Percentiles rank a stretch among this genome's conserved stretches.
Evolutionary conservation across 2,329 filamentous ascomycete species (phyloP).

Genomic region (Coniochaeta sp.): DNA sequence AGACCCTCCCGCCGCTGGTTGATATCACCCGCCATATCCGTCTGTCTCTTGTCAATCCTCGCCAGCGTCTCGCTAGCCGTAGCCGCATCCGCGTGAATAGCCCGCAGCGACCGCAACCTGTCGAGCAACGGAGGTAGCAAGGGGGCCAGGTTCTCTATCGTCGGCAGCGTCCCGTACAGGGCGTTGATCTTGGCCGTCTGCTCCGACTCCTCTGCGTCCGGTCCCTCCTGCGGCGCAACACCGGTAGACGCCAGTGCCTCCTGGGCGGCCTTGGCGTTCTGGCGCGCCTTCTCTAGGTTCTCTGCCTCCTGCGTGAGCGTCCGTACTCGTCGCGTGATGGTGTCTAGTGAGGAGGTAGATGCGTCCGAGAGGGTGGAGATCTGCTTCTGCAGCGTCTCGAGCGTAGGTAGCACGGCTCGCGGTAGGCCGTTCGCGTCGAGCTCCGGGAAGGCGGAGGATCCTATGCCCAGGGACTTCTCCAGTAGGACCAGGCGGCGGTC

Average conservation of each 20-base stretch:
- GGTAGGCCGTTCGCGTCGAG: constrained; percentile 48
- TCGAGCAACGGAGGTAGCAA: constrained; percentile 81
- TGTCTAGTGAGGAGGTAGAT: constrained; percentile 65
- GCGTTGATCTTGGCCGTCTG: constrained; percentile 84
- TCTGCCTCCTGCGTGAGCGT: constrained; percentile 68
- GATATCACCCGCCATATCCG: constrained; percentile 76
- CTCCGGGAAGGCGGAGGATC: constrained; percentile 59
- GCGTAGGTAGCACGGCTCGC: constrained; percentile 70
- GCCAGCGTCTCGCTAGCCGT: constrained; percentile 71
- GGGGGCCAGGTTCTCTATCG: constrained; percentile 79
- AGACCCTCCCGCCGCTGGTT: constrained; percentile 79
- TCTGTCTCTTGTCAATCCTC: constrained; percentile 70
- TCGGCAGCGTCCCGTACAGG: constrained; percentile 80
- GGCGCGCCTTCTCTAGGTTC: constrained; percentile 58
- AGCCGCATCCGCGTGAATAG: constrained; percentile 82
- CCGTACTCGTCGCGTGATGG: constrained; percentile 62
- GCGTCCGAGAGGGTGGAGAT: constrained; percentile 68
- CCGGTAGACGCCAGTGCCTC: constrained; percentile 48
- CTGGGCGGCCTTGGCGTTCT: constrained; percentile 54
- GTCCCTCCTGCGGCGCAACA: constrained; percentile 28
- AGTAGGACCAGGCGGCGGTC: constrained; percentile 72
- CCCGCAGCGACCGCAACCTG: constrained; percentile 72
- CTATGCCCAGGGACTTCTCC: constrained; percentile 76
- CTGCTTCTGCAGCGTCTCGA: constrained; percentile 75
- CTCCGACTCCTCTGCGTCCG: constrained; percentile 47